Base-by-base conservation (phyloP, 257 asterid species). In the Fraxinus excelsior region DNA sequence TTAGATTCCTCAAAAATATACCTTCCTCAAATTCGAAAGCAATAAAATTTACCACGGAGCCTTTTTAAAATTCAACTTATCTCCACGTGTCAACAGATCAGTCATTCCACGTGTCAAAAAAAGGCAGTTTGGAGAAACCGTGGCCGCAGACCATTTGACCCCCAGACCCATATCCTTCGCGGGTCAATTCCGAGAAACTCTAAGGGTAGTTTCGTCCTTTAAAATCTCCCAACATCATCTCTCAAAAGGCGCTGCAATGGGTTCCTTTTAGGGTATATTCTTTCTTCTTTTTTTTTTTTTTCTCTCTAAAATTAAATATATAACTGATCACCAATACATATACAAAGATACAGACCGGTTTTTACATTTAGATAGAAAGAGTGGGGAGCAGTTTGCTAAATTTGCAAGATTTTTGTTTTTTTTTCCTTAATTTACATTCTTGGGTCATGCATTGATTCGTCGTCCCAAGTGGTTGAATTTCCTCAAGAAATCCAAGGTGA, bases 261-360 rank as follows among this genome's bases (percentile, higher is more conserved):
- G 89, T 56, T 82, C 82, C 76, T 67, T 74, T 73, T 44, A 70
- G 37, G 85, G 97, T 77, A 93, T 93, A 90, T 91, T 90, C 96
- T 35, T 74, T 60, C 80, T 62, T 67, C 42, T 7, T 73, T 1
- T 42, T 72, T n/a, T 34, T 73, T 10, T 71, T 40, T 73, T 49
- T 80, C 65, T 81, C 74, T 19, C 80, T 66, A 10, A 35, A 76
- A 58, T 64, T 53, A 58, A 58, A 79, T 74, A 65, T 44, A 73
- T 73, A 79, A 79, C 65, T 81, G 77, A 44, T 82, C 80, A 60
- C 72, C 37, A 32, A 69, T 31, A 62, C 73, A 75, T 65, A 32
- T 60, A 31, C 35, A 67, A 6, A 35, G 34, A 44, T 68, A 34
- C n/a, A 26, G 23, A 6, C 46, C 16, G 58, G 74, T 76, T 65